Evolutionary conservation across 2,329 filamentous ascomycete genomes (phyloP), one percentile per base, ranked within the genome.

Genomic region (Lanzia echinophila): DNA sequence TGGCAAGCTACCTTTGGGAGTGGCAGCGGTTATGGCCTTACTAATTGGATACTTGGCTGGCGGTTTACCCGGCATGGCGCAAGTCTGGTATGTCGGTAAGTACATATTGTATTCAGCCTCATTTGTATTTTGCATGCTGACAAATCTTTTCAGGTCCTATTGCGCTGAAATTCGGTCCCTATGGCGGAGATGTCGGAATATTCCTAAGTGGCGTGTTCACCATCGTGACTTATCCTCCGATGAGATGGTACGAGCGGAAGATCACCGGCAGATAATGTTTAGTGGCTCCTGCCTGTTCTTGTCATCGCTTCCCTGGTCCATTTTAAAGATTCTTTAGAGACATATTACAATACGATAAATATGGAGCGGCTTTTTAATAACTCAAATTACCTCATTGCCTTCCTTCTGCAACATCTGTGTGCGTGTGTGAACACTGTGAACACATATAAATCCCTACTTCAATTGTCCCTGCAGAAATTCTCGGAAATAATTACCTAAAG

Each of bases 51-150:
- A 66, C 50, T 39, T 64, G 13, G 65, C 59, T 24, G 65, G 65
- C 44, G 65, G 64, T 56, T 56, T 67, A 13, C 58, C 64, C 2
- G 65, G 65, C 5, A 67, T 67, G 64, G 31, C 55, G 1, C 65
- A 67, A 47, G 65, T 60, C 8, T 67, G 64, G 63, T 67, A 66
- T 56, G 55, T 64, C 33, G 65, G 63, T 61, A 61, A 43, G 59
- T 50, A 36, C 11, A 48, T 7, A 11, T n/a, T 38, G 32, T 22
- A 19, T 20, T 20, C 15, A 15, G 7, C 6, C 2, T 5, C 12
- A 6, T 7, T 19, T 17, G 7, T 7, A 34, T 47, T n/a, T 10
- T 33, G 11, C 15, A 19, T 20, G 15, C 13, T 38, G 43, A 44
- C 50, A 15, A 50, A 19, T n/a, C 8, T 1, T 19, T 15, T 10